phyloP scores from a whole-genome alignment of 306 rosid genomes.

The Nissolia schottii region DNA sequence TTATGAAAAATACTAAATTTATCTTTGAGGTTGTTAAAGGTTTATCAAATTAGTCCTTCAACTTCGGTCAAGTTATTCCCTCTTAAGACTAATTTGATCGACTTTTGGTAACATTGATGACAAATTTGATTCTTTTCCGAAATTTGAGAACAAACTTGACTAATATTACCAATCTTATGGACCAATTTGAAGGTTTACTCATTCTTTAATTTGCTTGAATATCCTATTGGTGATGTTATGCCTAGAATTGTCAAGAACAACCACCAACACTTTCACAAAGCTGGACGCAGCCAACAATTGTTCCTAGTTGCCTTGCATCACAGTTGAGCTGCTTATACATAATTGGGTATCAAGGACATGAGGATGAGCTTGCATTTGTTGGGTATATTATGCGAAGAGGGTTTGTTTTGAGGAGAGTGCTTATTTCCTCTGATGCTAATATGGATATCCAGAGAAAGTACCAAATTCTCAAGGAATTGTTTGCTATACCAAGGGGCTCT shows the following conservation, averaged over 20 bases:
- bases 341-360: background rate
- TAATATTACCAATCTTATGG: too few relatives aligned
- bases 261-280: background rate
- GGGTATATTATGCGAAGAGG: background rate
- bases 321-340: background rate
- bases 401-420: background rate
- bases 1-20: too few relatives aligned
- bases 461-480: background rate
- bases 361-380: slow-evolving; percentile 6
- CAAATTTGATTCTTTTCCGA: too few relatives aligned
- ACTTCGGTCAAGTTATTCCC: too few relatives aligned
- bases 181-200: too few relatives aligned
- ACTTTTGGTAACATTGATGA: too few relatives aligned
- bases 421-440: background rate
- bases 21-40: too few relatives aligned
- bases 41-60: too few relatives aligned
- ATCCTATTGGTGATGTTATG: background rate
- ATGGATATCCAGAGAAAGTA: background rate
- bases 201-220: too few relatives aligned
- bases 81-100: too few relatives aligned
- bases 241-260: background rate
- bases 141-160: too few relatives aligned
- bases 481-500: background rate
- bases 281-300: background rate
- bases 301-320: background rate